phyloP scores from a whole-genome alignment of 257 asterid genomes.

The Apocynum venetum region DNA sequence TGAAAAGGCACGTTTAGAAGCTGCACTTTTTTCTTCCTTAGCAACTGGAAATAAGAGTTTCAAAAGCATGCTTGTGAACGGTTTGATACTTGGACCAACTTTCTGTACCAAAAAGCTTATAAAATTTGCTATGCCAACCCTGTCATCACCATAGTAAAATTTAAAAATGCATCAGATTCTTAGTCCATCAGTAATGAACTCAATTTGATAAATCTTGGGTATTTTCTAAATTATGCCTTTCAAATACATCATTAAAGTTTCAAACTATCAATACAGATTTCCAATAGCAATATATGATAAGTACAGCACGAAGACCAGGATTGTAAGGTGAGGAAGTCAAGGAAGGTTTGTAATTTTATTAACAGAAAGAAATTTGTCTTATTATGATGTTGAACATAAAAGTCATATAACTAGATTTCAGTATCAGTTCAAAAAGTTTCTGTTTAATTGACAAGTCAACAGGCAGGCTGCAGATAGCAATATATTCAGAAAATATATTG shows the following conservation, averaged over 20 bases:
- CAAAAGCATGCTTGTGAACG: conserved; percentile 74
- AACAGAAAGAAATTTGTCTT: background rate
- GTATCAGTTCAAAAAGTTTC: background rate
- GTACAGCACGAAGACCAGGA: background rate
- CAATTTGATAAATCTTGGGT: background rate
- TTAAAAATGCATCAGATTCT: background rate
- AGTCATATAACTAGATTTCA: background rate
- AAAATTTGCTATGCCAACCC: conserved; percentile 95
- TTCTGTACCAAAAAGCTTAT: conserved; percentile 71
- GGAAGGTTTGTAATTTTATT: background rate
- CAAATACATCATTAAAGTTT: background rate
- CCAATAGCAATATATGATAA: background rate
- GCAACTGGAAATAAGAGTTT: conserved; percentile 83
- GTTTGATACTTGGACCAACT: conserved; percentile 77
- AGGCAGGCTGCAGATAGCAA: background rate
- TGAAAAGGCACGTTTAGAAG: conserved; percentile 88
- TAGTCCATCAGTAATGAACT: background rate
- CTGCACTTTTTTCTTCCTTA: conserved; percentile 80
- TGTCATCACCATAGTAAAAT: conserved; percentile 32
- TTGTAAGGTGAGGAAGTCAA: background rate
- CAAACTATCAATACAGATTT: background rate
- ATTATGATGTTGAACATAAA: background rate
- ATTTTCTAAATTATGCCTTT: background rate
- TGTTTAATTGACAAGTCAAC: background rate
- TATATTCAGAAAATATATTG: background rate